Base-by-base conservation (phyloP, 2,329 filamentous ascomycete species). In the Magnaporthales sp. region DNA sequence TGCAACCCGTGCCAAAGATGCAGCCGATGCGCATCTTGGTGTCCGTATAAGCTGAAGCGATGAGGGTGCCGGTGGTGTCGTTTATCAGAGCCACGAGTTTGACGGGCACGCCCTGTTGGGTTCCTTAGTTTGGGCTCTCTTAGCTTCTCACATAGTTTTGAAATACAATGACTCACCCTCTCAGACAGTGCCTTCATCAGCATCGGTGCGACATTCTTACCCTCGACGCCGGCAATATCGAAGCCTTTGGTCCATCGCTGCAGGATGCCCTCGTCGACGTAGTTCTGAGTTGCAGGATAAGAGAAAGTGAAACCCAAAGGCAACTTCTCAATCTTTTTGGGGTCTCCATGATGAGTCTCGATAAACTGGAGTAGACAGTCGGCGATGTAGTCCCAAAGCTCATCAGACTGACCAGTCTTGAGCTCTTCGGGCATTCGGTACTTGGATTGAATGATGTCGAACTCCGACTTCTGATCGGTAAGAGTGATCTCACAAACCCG, bases 161-260 rank as follows among this genome's bases (percentile, higher is more conserved):
- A 4, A 13, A 13, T 19, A 15, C 56, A 2, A 60, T 60, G 13
- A 60, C 79, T 71, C 80, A 91, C 89, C 74, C 87, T 83, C 76
- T 88, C 88, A 68, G 84, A 82, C 68, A 97, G 80, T 26, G 92
- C 91, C 65, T 84, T 86, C 78, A 96, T 91, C 67, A 98, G 89
- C 80, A 94, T 91, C 64, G 92, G 91, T 10, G 96, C 93, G 30
- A 97, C 91, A 73, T 98, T 94, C 63, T 94, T 74, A 66, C 93
- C 93, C 81, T 97, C 93, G 61, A 97, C 92, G 54, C 92, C 93
- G 29, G 88, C 85, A 77, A 98, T 96, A 75, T 97, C 93, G 75
- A 97, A 97, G 2, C 94, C 94, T 82, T 98, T 98, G 72, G 94
- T 97, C 94, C 94, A 98, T 72, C 93, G 89, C 79, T 97, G 93